A percentile compares a stretch with the other conserved stretches of the same genome.
Evolutionary conservation across 805 yeast species (phyloP).

Genomic region (Saturnispora silvae): DNA sequence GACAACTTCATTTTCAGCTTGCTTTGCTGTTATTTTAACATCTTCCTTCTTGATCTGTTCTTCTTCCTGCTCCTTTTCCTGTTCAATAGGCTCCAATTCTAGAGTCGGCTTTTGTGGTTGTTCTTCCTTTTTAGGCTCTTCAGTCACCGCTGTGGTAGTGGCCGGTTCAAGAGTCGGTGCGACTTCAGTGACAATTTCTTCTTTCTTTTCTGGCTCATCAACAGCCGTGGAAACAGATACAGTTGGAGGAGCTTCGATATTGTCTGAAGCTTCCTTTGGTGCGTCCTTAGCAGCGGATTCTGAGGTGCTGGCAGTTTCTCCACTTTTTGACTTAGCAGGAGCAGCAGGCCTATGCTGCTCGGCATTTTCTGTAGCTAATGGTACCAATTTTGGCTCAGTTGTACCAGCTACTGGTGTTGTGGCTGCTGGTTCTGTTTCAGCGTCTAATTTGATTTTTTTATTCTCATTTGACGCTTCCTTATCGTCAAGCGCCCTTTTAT

Average conservation of each 20-base stretch:
- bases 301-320: neutral
- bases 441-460: too few relatives aligned
- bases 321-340: neutral
- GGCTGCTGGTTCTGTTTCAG: neutral
- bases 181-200: neutral
- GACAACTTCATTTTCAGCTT: neutral
- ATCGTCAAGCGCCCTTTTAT: too few relatives aligned
- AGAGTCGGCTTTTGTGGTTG: too few relatives aligned
- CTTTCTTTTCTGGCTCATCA: neutral
- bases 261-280: neutral
- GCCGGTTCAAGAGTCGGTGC: neutral
- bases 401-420: neutral
- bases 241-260: neutral
- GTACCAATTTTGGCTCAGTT: neutral
- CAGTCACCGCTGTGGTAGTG: neutral
- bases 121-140: neutral
- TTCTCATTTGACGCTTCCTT: too few relatives aligned
- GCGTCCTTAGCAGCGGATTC: neutral
- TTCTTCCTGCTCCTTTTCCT: slow-evolving; percentile 18
- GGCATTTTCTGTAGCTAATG: neutral
- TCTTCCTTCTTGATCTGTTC: slow-evolving; percentile 3
- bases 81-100: slow-evolving; percentile 24
- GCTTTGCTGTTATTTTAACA: neutral
- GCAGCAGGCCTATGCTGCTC: neutral
- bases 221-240: neutral